phyloP scores from a whole-genome alignment of 768 basidiomycete species.

The Russula brevipes region DNA sequence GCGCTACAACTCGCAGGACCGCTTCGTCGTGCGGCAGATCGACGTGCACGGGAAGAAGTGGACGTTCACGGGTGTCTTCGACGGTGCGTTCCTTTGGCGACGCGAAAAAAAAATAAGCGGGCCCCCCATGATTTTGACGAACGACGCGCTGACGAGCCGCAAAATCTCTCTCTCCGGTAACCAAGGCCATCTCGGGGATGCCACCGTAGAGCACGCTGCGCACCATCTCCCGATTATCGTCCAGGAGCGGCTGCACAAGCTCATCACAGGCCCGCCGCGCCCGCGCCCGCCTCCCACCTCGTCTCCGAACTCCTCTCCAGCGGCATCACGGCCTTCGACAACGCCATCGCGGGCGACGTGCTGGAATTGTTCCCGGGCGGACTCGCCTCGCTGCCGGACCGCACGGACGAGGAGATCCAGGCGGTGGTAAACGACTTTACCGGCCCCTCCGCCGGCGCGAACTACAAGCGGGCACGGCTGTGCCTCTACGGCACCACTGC shows the following conservation, averaged over 20 bases:
- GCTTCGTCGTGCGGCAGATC: slow-evolving; percentile 39
- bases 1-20: slow-evolving; percentile 39
- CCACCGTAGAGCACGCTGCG: slow-evolving; percentile 44
- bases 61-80: slow-evolving; percentile 45
- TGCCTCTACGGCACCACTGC: slow-evolving; percentile 84
- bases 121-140: neutral
- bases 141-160: neutral
- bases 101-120: neutral
- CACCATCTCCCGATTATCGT: slow-evolving; percentile 40
- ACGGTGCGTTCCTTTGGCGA: slow-evolving; percentile 33
- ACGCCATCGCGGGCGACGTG: slow-evolving; percentile 43
- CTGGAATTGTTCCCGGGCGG: slow-evolving; percentile 48
- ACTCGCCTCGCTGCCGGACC: slow-evolving; percentile 38
- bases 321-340: slow-evolving; percentile 40
- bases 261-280: slow-evolving; percentile 27
- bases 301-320: slow-evolving; percentile 37
- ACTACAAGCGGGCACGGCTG: slow-evolving; percentile 61
- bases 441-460: slow-evolving; percentile 43
- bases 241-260: slow-evolving; percentile 34
- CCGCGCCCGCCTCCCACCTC: slow-evolving; percentile 31
- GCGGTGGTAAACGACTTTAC: slow-evolving; percentile 61
- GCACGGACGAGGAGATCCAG: slow-evolving; percentile 52
- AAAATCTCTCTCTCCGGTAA: neutral
- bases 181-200: slow-evolving; percentile 45
- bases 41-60: slow-evolving; percentile 37